These are phyloP conservation scores for Porphyrellus cyaneotinctus DNA, from an alignment of 768 basidiomycete species.

Conservation along the genomic window DNA sequence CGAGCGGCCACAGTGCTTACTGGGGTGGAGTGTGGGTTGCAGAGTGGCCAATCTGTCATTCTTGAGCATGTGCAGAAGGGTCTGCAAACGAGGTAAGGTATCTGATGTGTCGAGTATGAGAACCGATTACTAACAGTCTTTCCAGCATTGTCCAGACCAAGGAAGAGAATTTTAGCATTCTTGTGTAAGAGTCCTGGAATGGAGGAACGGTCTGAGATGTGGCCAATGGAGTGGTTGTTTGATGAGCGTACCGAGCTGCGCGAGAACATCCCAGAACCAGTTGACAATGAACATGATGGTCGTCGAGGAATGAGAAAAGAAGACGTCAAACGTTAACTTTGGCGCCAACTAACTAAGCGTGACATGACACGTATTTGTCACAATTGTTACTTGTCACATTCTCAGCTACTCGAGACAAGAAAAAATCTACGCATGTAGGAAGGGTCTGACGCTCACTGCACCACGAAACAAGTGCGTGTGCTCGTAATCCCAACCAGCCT, in stretches of 20 bases:
- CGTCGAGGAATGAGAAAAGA: slow-evolving; percentile 19
- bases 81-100: slow-evolving; percentile 44
- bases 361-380: slow-evolving; percentile 18
- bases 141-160: slow-evolving; percentile 98
- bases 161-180: slow-evolving; percentile 99
- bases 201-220: background rate
- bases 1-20: slow-evolving; percentile 43
- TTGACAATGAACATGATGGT: slow-evolving; percentile 75
- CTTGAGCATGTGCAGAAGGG: slow-evolving; percentile 97
- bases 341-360: slow-evolving; percentile 1
- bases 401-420: background rate
- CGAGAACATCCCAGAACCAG: slow-evolving; percentile 97
- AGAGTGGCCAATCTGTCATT: slow-evolving; percentile 96
- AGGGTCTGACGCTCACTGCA: slow-evolving; percentile 64
- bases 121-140: slow-evolving; percentile 71
- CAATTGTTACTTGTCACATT: background rate
- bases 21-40: slow-evolving; percentile 97
- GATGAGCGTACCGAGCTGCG: slow-evolving; percentile 73
- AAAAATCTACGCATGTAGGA: slow-evolving; percentile 44
- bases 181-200: slow-evolving; percentile 81
- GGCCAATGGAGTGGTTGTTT: background rate
- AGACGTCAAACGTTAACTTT: slow-evolving; percentile 18
- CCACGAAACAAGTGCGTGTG: slow-evolving; percentile 46
- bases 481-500: slow-evolving; percentile 56
- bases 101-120: background rate